Evolutionary conservation across 2,329 filamentous ascomycete genomes (phyloP).

Genomic region (Canariomyces notabilis): DNA sequence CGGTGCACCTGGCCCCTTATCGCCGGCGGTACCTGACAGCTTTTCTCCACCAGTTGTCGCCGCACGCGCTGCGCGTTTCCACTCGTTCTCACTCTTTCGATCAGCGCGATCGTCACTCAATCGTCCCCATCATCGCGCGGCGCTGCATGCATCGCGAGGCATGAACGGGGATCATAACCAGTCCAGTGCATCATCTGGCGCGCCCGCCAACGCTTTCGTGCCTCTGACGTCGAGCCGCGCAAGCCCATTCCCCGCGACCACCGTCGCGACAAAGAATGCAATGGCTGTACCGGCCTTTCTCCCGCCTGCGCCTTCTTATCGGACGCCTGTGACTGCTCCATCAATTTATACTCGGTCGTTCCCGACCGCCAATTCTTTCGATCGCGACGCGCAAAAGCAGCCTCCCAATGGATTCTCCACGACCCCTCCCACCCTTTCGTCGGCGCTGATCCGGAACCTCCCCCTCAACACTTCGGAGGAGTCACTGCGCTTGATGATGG

Average conservation of each 20-base stretch:
- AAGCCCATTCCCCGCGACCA: conserved; percentile 30
- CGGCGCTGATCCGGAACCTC: conserved; percentile 50
- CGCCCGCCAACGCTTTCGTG: conserved; percentile 33
- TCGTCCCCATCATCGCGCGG: conserved; percentile 22
- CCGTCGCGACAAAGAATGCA: conserved; percentile 28
- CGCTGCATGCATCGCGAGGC: conserved; percentile 31
- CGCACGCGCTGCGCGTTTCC: conserved; percentile 17
- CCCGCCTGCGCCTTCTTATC: conserved; percentile 36
- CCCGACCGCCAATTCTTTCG: conserved; percentile 32
- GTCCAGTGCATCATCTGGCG: conserved; percentile 25
- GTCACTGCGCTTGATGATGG: conserved; percentile 50
- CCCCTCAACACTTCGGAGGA: conserved; percentile 51
- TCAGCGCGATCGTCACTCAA: conserved; percentile 30
- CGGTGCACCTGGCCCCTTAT: not conserved
- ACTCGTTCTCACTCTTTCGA: conserved; percentile 26
- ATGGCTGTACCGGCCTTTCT: conserved; percentile 45
- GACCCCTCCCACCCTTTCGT: conserved; percentile 33
- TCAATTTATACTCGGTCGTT: conserved; percentile 33
- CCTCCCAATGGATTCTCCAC: conserved; percentile 37
- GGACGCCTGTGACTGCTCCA: conserved; percentile 31
- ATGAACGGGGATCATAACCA: conserved; percentile 30
- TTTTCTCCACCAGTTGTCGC: conserved; percentile 17
- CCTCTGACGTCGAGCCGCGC: conserved; percentile 29
- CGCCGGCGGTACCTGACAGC: conserved; percentile 15
- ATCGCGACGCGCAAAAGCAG: conserved; percentile 39